Evolutionary conservation across 345 rosid species (phyloP), one percentile per base, ranked within the genome.

Genomic region (Arabidopsis thaliana): DNA sequence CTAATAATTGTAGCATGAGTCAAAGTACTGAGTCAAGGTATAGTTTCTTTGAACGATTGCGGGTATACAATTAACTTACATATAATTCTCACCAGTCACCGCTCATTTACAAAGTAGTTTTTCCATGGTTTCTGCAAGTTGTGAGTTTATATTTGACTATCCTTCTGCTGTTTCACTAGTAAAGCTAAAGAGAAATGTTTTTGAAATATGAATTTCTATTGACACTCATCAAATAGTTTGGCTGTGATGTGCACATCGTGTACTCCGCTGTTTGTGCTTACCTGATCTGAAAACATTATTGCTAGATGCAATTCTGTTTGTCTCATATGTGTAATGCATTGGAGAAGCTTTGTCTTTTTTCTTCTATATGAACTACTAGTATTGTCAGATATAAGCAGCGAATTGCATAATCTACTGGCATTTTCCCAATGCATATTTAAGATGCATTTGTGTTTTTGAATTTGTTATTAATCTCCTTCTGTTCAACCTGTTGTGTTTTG

Each of bases 371-470:
- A 57, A 24, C 7, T 16, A 44, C 53, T 45, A 57, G 9, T 36
- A n/a, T 72, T 28, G 22, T 16, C 61, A 56, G 32, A 56, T 55
- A 13, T 42, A 34, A 38, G 25, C 12, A 25, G 23, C 1, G 25
- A 20, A 49, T 49, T 72, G 42, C 69, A 61, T 49, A 42, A 30
- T 64, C 65, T 65, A 53, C 38, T 53, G 38, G 57, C 65, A 66
- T 48, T 37, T 56, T 49, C 16, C 42, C 30, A 6, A 6, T 36
- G 3, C 25, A 23, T 75, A 23, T 60, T 12, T 11, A 65, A 52
- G 37, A 78, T 58, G 24, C 68, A 60, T 8, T 64, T 53, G 32
- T 79, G 71, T 42, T 74, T 24, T 73, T 71, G 48, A 58, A 57
- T 42, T 59, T 69, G 22, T 36, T 48, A 55, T 36, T 60, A 48